These are phyloP conservation scores for Pythium oligandrum DNA, from an alignment of 352 stramenopile genomes.

Conservation along the genomic window DNA sequence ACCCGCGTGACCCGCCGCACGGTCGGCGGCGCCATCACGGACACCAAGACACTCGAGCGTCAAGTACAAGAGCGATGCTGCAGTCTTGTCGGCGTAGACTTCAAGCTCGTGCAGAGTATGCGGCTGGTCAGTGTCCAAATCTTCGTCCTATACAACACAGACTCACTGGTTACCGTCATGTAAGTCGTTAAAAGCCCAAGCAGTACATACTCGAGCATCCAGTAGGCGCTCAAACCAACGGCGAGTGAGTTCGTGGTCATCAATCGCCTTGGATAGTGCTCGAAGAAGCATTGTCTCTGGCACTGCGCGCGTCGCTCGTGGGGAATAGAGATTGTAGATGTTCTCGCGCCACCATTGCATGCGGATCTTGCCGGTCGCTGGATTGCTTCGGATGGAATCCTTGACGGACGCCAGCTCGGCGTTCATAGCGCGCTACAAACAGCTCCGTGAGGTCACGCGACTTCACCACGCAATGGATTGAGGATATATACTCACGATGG, in stretches of 20 bases:
- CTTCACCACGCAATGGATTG: neutral
- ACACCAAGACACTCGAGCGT: slow-evolving; percentile 84
- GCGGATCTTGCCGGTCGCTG: slow-evolving; percentile 83
- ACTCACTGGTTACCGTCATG: neutral
- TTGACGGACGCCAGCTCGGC: slow-evolving; percentile 88
- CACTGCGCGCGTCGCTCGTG: slow-evolving; percentile 6
- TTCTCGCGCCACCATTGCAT: slow-evolving; percentile 91
- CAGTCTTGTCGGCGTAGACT: slow-evolving; percentile 84
- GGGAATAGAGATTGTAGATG: slow-evolving; percentile 62
- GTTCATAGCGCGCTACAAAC: slow-evolving; percentile 78
- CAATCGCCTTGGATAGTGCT: slow-evolving; percentile 59
- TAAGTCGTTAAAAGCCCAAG: neutral
- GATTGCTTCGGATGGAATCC: slow-evolving; percentile 83
- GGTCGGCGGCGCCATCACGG: slow-evolving; percentile 64
- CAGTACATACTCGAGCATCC: slow-evolving; percentile 60
- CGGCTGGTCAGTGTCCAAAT: slow-evolving; percentile 80
- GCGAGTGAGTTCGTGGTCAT: slow-evolving; percentile 72
- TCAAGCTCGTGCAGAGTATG: slow-evolving; percentile 73
- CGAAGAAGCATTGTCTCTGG: slow-evolving; percentile 64
- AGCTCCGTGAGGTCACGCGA: slow-evolving; percentile 1
- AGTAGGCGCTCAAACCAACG: slow-evolving; percentile 90
- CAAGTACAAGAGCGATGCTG: slow-evolving; percentile 86
- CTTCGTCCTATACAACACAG: slow-evolving; percentile 43
- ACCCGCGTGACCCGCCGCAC: slow-evolving; percentile 79
- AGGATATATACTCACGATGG: slow-evolving; percentile 42